phyloP scores from a whole-genome alignment of 768 basidiomycete genomes.

The Mycena vitilis region DNA sequence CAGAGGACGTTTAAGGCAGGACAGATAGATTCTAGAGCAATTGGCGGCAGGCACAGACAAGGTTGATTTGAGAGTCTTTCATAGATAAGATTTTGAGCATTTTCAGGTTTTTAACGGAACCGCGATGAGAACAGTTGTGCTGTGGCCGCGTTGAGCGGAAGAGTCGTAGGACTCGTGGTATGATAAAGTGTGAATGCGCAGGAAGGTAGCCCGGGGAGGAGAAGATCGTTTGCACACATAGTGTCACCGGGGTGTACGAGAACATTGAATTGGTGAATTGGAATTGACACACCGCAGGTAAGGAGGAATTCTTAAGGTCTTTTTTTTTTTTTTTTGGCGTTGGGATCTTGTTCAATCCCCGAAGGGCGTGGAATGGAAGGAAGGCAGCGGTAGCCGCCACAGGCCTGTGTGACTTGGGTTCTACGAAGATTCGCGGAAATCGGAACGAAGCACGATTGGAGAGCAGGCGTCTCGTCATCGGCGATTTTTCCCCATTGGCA shows the following conservation, averaged over 20 bases:
- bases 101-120: not conserved
- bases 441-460: constrained; percentile 12
- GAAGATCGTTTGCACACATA: too few relatives aligned
- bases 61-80: not conserved
- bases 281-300: not conserved
- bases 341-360: not conserved
- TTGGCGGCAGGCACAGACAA: not conserved
- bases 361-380: constrained; percentile 12
- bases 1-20: not conserved
- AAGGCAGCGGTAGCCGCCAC: constrained; percentile 13
- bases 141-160: too few relatives aligned
- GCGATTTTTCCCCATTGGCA: not conserved
- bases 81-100: not conserved
- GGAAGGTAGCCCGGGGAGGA: not conserved
- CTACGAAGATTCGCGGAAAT: constrained; percentile 2
- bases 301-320: not conserved
- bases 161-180: too few relatives aligned
- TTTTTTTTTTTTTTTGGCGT: not conserved
- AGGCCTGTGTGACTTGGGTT: constrained; percentile 2
- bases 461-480: constrained; percentile 10
- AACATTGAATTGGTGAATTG: not conserved
- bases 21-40: not conserved
- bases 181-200: not conserved
- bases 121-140: too few relatives aligned
- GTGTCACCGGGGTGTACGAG: too few relatives aligned